Percentiles rank a stretch among this genome's conserved stretches.
These are phyloP conservation scores for Myxozyma geophila DNA, from an alignment of 805 yeast genomes.

Conservation along the genomic window DNA sequence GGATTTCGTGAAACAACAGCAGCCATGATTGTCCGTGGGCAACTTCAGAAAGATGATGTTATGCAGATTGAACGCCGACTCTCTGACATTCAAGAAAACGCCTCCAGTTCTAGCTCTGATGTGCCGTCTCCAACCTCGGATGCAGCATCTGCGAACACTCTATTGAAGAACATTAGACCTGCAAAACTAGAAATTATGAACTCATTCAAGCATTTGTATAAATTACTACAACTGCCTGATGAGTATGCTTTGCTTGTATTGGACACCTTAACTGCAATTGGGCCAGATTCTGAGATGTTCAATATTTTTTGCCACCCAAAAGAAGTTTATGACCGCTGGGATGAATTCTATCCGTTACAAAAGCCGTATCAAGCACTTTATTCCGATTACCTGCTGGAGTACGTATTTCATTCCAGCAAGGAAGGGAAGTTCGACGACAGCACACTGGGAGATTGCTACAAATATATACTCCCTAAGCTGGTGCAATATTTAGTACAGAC, in stretches of 20 bases:
- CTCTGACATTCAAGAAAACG: neutral
- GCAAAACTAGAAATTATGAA: conserved; percentile 17
- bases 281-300: conserved; percentile 13
- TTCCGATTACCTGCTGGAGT: conserved; percentile 16
- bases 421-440: neutral
- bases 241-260: conserved; percentile 14
- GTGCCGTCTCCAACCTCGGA: neutral
- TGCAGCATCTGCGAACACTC: neutral
- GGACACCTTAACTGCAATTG: conserved; percentile 12
- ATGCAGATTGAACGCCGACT: neutral
- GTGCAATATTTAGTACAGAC: conserved; percentile 6
- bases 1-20: conserved; percentile 28
- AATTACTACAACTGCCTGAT: conserved; percentile 19
- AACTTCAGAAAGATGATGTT: neutral
- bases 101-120: neutral
- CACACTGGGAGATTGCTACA: conserved; percentile 8
- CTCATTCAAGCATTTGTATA: conserved; percentile 12
- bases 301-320: conserved; percentile 14
- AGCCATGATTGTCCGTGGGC: conserved; percentile 18
- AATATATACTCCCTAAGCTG: conserved; percentile 10
- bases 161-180: conserved; percentile 1
- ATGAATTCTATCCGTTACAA: conserved; percentile 15
- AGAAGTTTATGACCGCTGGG: conserved; percentile 9
- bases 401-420: conserved; percentile 1
- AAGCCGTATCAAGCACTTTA: conserved; percentile 21